Evolutionary conservation across 2,329 filamentous ascomycete species (phyloP).

Genomic region (Ilyonectria robusta): DNA sequence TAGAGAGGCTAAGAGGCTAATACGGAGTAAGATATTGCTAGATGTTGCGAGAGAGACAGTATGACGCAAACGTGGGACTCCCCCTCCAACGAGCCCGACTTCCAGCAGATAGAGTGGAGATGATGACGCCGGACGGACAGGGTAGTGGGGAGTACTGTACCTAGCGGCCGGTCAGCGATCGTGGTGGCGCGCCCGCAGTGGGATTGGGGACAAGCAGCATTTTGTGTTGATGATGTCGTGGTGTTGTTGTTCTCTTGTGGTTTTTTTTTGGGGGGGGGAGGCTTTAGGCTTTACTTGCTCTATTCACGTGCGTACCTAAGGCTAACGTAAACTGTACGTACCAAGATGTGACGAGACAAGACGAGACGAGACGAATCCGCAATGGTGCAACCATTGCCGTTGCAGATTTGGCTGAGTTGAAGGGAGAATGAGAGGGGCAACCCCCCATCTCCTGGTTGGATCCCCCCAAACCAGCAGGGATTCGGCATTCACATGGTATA

Average conservation of each 20-base stretch:
- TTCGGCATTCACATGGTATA: not conserved
- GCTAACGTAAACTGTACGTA: not conserved
- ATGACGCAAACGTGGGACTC: constrained; percentile 28
- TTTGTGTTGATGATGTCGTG: no score
- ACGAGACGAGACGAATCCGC: constrained; percentile 4
- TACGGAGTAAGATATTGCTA: not conserved
- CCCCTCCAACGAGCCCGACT: not conserved
- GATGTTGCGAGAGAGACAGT: constrained; percentile 17
- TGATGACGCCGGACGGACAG: not conserved
- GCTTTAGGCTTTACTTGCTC: no score
- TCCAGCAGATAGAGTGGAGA: not conserved
- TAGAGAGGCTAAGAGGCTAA: no score
- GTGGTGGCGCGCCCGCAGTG: no score
- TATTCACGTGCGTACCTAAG: no score
- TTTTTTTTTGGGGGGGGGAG: no score
- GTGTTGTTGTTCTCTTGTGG: no score
- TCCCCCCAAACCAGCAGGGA: constrained; percentile 16
- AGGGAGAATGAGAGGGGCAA: not conserved
- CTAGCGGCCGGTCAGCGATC: no score
- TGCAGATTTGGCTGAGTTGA: not conserved
- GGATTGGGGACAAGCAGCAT: no score
- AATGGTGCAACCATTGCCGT: constrained; percentile 20
- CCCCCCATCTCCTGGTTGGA: constrained; percentile 3
- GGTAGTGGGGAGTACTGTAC: no score
- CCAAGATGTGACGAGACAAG: not conserved